phyloP scores from a whole-genome alignment of 2,329 filamentous ascomycete species.

The Pseudogymnoascus destructans region DNA sequence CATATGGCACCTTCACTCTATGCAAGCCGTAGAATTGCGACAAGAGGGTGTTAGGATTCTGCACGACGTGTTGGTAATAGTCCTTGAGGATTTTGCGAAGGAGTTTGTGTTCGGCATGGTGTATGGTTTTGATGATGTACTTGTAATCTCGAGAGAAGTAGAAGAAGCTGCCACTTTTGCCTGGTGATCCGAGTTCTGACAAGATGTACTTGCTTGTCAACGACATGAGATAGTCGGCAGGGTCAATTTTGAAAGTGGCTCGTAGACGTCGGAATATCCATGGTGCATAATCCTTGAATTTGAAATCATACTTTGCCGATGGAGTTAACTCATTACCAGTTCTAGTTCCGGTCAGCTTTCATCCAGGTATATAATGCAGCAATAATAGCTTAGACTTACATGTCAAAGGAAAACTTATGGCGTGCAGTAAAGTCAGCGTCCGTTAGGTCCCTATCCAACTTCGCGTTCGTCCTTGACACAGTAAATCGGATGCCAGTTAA shows the following conservation, averaged over 20 bases:
- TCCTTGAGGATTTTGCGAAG: slow-evolving; percentile 73
- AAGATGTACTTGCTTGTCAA: slow-evolving; percentile 97
- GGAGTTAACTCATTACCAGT: slow-evolving; percentile 95
- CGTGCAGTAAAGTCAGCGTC: slow-evolving; percentile 86
- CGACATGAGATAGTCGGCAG: slow-evolving; percentile 96
- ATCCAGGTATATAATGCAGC: background rate
- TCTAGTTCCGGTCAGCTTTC: slow-evolving; percentile 35
- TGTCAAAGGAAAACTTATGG: slow-evolving; percentile 98
- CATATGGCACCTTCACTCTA: slow-evolving; percentile 95
- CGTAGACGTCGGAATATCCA: slow-evolving; percentile 96
- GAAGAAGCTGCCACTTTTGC: slow-evolving; percentile 98
- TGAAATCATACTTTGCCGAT: slow-evolving; percentile 99
- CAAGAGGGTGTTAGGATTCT: slow-evolving; percentile 91
- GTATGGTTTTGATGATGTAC: slow-evolving; percentile 99
- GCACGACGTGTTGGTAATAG: slow-evolving; percentile 83
- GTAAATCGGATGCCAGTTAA: slow-evolving; percentile 95
- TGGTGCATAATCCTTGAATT: slow-evolving; percentile 99
- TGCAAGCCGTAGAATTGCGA: slow-evolving; percentile 97
- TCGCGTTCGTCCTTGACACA: slow-evolving; percentile 91
- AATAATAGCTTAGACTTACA: slow-evolving; percentile 43
- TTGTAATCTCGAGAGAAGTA: slow-evolving; percentile 99
- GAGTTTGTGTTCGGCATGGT: slow-evolving; percentile 86
- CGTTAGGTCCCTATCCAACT: slow-evolving; percentile 80
- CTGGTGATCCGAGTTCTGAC: slow-evolving; percentile 89
- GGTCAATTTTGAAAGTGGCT: slow-evolving; percentile 77